Conservation (phyloP, 2,329 filamentous ascomycete species). For the Graphiopsis chlorocephala region DNA sequence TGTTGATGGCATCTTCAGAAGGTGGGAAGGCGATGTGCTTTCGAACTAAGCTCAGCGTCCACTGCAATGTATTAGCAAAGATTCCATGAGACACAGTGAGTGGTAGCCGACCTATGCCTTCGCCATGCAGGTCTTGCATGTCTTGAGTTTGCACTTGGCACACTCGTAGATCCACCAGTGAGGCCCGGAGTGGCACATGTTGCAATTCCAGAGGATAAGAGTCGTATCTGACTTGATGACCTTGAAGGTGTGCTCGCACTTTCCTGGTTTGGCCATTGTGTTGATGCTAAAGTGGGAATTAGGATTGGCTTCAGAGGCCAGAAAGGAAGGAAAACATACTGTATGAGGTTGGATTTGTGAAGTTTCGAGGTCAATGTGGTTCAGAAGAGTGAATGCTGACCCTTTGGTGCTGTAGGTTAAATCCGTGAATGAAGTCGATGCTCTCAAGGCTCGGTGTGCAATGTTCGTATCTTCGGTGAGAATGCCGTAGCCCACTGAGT, state of each 20-base stretch:
- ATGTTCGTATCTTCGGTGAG: neutral
- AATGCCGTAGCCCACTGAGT: neutral
- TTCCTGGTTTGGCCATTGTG: constrained; percentile 47
- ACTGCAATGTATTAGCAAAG: neutral
- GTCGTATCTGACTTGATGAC: constrained; percentile 53
- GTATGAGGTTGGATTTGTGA: neutral
- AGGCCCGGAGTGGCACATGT: constrained; percentile 50
- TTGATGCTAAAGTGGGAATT: constrained; percentile 4
- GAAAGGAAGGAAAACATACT: neutral
- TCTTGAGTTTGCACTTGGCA: constrained; percentile 50
- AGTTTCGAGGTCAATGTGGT: neutral
- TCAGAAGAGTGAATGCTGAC: neutral
- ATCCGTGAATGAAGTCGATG: neutral
- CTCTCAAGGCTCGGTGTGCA: neutral
- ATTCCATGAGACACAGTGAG: too few species aligned
- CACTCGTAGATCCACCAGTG: constrained; percentile 54
- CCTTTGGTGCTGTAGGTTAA: neutral
- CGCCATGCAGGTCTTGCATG: constrained; percentile 46
- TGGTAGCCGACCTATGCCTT: constrained; percentile 37
- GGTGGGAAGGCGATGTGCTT: neutral
- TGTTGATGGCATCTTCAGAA: neutral
- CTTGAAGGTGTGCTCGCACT: constrained; percentile 49
- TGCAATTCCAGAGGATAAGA: constrained; percentile 52
- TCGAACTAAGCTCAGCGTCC: neutral
- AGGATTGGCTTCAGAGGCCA: neutral